These are phyloP conservation scores for Cytospora piceae DNA, from an alignment of 2,329 filamentous ascomycete species.

Conservation along the genomic window DNA sequence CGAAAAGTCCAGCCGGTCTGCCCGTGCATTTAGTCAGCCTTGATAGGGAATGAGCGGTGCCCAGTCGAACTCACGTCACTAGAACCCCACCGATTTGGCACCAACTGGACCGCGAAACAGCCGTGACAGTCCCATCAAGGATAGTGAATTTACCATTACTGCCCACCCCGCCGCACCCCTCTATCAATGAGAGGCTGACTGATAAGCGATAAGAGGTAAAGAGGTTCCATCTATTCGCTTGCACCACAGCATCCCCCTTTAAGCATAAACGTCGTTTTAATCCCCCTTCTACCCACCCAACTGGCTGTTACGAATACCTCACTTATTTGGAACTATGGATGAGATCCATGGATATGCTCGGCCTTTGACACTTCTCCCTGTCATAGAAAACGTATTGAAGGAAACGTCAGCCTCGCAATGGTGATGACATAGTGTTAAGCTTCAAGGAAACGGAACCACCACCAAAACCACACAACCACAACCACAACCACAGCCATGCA, in stretches of 20 bases:
- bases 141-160: neutral
- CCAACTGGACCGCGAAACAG: too few relatives aligned
- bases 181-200: neutral
- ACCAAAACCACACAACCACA: too few relatives aligned
- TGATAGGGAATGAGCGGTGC: neutral
- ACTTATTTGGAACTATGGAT: too few relatives aligned
- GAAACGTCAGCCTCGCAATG: neutral
- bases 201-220: slow-evolving; percentile 7
- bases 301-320: too few relatives aligned
- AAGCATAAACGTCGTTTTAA: too few relatives aligned
- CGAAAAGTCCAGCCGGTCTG: slow-evolving; percentile 33
- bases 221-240: neutral
- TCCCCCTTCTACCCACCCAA: too few relatives aligned
- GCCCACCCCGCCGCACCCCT: slow-evolving; percentile 13
- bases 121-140: neutral
- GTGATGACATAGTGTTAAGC: neutral
- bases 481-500: too few relatives aligned
- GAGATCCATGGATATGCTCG: too few relatives aligned
- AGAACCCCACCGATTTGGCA: too few relatives aligned
- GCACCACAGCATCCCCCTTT: too few relatives aligned
- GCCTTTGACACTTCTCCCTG: too few relatives aligned
- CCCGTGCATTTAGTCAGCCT: slow-evolving; percentile 23
- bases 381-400: too few relatives aligned
- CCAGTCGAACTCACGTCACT: neutral
- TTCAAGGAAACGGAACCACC: neutral